These are phyloP conservation scores for Marchantia polymorpha DNA, from an alignment of 225 moss, liverwort and hornwort species.

Conservation along the genomic window DNA sequence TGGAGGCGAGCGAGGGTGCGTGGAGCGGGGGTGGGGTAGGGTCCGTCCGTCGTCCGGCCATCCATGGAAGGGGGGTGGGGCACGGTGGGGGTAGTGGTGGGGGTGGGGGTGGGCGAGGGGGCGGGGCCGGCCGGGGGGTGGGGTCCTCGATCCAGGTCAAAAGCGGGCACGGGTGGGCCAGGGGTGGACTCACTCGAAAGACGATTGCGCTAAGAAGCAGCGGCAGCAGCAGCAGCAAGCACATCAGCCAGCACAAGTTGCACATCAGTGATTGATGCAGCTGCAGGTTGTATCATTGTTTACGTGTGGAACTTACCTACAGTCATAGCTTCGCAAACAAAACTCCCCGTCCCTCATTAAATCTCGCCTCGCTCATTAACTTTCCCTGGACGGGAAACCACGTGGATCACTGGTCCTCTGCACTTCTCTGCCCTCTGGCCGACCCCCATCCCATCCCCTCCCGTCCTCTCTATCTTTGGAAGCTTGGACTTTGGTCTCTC, in stretches of 20 bases:
- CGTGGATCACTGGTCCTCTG: conserved; percentile 2
- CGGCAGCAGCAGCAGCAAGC: background rate
- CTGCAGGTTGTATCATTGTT: conserved; percentile 14
- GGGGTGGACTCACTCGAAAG: background rate
- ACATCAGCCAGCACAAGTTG: conserved; percentile 4
- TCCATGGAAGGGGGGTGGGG: background rate
- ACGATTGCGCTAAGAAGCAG: background rate
- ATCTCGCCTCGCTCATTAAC: background rate
- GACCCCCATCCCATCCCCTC: background rate
- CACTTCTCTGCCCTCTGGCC: background rate
- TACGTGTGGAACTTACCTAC: conserved; percentile 11
- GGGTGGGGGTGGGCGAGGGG: too few relatives aligned
- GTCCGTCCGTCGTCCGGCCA: background rate
- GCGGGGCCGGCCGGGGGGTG: too few relatives aligned
- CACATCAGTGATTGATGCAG: conserved; percentile 4
- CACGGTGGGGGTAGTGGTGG: too few relatives aligned
- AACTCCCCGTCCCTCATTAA: background rate
- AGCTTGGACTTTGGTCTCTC: too few relatives aligned
- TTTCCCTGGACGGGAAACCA: conserved; percentile 5
- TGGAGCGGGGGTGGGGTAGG: background rate
- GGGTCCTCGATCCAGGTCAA: conserved; percentile 9
- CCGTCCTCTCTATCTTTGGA: too few relatives aligned
- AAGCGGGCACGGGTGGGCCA: conserved; percentile 8
- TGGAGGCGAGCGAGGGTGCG: background rate
- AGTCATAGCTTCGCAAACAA: conserved; percentile 3